Base-by-base conservation (phyloP, 441 rosid species). In the Cnidoscolus chayamansa region DNA sequence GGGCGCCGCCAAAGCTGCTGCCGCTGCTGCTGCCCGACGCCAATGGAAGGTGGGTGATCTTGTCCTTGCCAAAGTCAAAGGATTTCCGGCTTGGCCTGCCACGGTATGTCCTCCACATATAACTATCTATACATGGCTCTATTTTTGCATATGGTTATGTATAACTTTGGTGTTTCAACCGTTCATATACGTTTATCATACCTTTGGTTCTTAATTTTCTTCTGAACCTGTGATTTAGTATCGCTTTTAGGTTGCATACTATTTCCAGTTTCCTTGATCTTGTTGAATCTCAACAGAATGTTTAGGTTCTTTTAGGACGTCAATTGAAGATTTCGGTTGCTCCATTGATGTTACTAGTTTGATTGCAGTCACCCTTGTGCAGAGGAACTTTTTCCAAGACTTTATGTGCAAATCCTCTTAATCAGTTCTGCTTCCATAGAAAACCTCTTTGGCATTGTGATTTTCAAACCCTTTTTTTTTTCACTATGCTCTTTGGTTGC, bases 61-160 rank as follows among this genome's bases (percentile, higher is more conserved):
- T 37, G 98, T 95, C 51, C 97, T 95, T 32, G 99, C 99, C 31
- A 95, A 93, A 84, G 89, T 95, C 70, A 95, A 91, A 85, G 99
- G 98, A 2, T 95, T 92, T 72, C 98, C 99, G 70, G 95, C 99
- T 67, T 95, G 98, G 99, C 99, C 99, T 72, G 98, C 99, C 74
- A 90, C 88, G 85, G 99, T 95, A 88, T 72, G 85, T 37, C 55
- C 32, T 73, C 48, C 3, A n/a, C 37, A 40, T 40, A 40, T 40
- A 40, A 3, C 45, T 40, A 40, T 69, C 1, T 31, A 25, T 9
- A 10, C 60, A 4, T 40, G 7, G 45, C 7, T 40, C 45, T 40
- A 40, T 40, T 7, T 40, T 1, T 43, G 0, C 15, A 4, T 16
- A 15, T 49, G n/a, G 45, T 4, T 40, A 1, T 40, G 30, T 57